Evolutionary conservation across 2,329 filamentous ascomycete species (phyloP).

Genomic region (Ophiostoma angusticollis): DNA sequence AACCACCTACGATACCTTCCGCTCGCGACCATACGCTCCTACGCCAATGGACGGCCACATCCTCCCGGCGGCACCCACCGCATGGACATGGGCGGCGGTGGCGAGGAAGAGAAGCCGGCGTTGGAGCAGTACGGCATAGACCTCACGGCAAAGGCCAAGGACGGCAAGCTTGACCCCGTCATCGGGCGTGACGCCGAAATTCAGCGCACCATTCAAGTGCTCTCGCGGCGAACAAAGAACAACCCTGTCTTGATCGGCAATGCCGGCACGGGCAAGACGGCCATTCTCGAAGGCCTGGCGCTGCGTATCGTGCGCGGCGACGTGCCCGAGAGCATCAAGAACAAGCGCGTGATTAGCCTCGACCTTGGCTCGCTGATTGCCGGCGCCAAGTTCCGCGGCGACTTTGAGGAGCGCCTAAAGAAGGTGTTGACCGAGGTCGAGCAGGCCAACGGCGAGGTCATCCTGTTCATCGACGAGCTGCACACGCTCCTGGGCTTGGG

Average conservation of each 20-base stretch:
- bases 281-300: constrained; percentile 80
- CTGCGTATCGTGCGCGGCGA: constrained; percentile 83
- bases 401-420: constrained; percentile 91
- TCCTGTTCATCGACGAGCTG: constrained; percentile 89
- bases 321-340: constrained; percentile 90
- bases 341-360: constrained; percentile 77
- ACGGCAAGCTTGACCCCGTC: constrained; percentile 88
- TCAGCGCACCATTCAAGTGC: constrained; percentile 83
- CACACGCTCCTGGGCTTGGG: constrained; percentile 85
- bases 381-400: constrained; percentile 87
- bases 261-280: constrained; percentile 87
- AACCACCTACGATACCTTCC: constrained; percentile 21
- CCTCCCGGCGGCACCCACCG: constrained; percentile 86
- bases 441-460: constrained; percentile 76
- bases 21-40: constrained; percentile 32
- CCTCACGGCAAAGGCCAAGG: constrained; percentile 69
- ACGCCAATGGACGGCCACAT: constrained; percentile 64
- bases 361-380: constrained; percentile 90
- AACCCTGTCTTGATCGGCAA: constrained; percentile 90
- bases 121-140: constrained; percentile 87
- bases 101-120: constrained; percentile 65
- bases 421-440: constrained; percentile 83
- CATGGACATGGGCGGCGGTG: constrained; percentile 77
- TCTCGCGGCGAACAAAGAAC: constrained; percentile 89
- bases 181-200: constrained; percentile 90